These are phyloP conservation scores for Acacia crassicarpa DNA, from an alignment of 306 rosid species.

Conservation along the genomic window DNA sequence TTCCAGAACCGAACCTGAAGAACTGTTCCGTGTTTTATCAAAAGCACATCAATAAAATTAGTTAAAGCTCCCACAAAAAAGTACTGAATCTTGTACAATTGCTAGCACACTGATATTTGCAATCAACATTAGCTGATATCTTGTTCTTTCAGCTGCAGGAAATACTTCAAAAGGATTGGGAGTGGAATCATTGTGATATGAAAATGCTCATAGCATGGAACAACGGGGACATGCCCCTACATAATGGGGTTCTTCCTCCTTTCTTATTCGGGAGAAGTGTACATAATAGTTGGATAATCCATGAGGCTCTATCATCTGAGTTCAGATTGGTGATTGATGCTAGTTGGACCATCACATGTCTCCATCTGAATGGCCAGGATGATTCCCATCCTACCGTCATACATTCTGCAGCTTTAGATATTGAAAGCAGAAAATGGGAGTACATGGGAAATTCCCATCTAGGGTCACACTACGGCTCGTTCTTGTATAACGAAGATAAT, in stretches of 20 bases:
- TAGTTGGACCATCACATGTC: slow-evolving; percentile 69
- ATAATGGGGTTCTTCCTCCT: slow-evolving; percentile 91
- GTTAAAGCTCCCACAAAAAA: background rate
- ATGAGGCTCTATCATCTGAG: slow-evolving; percentile 74
- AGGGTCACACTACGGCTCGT: slow-evolving; percentile 74
- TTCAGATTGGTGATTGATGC: slow-evolving; percentile 88
- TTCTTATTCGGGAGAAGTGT: slow-evolving; percentile 76
- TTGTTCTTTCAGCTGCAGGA: slow-evolving; percentile 64
- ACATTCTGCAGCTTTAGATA: slow-evolving; percentile 35
- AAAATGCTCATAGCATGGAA: slow-evolving; percentile 84
- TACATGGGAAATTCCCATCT: slow-evolving; percentile 61
- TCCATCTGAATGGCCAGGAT: slow-evolving; percentile 46
- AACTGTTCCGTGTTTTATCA: background rate
- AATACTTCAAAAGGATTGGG: slow-evolving; percentile 42
- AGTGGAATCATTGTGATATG: slow-evolving; percentile 51
- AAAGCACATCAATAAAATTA: background rate
- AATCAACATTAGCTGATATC: slow-evolving; percentile 25
- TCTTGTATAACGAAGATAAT: slow-evolving; percentile 49
- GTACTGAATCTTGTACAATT: background rate
- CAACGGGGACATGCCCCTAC: slow-evolving; percentile 63
- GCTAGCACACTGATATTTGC: background rate
- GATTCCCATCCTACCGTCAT: slow-evolving; percentile 30
- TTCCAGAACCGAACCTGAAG: slow-evolving; percentile 26
- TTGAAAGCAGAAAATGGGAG: slow-evolving; percentile 74
- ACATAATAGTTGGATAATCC: slow-evolving; percentile 79